A percentile compares a stretch with the other conserved stretches of the same genome.
phyloP scores from a whole-genome alignment of 139 green algal genomes.

The Nannochloris sp. region DNA sequence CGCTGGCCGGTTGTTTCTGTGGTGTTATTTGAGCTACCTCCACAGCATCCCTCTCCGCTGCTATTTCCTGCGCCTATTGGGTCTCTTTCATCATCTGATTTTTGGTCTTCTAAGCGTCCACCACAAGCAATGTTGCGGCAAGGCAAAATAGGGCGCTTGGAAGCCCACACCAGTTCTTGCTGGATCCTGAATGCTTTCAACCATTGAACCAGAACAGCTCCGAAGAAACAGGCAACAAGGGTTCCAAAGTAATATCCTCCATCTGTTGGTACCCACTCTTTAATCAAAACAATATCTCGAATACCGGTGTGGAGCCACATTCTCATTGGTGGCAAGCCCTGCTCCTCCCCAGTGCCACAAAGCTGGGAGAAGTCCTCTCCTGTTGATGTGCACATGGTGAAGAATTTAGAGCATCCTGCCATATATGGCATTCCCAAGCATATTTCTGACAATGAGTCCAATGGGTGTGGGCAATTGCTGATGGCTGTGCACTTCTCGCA shows the following conservation, averaged over 20 bases:
- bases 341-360: neutral
- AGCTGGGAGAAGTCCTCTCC: conserved; percentile 14
- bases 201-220: conserved; percentile 12
- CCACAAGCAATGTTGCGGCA: neutral
- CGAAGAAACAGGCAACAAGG: conserved; percentile 14
- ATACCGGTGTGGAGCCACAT: conserved; percentile 29
- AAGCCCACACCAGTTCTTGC: conserved; percentile 15
- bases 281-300: conserved; percentile 27
- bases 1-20: neutral
- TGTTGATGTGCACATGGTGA: conserved; percentile 16
- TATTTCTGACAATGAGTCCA: conserved; percentile 5
- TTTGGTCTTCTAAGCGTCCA: neutral
- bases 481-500: conserved; percentile 14
- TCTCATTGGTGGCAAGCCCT: conserved; percentile 7
- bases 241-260: conserved; percentile 21
- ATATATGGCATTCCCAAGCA: conserved; percentile 14
- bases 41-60: neutral
- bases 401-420: conserved; percentile 14
- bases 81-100: neutral
- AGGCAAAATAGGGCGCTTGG: neutral
- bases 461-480: conserved; percentile 15
- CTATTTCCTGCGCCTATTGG: too few relatives aligned
- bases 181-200: conserved; percentile 14
- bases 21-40: neutral
- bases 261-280: conserved; percentile 22